phyloP scores from a whole-genome alignment of 345 rosid species.

The Erodium maritimum region DNA sequence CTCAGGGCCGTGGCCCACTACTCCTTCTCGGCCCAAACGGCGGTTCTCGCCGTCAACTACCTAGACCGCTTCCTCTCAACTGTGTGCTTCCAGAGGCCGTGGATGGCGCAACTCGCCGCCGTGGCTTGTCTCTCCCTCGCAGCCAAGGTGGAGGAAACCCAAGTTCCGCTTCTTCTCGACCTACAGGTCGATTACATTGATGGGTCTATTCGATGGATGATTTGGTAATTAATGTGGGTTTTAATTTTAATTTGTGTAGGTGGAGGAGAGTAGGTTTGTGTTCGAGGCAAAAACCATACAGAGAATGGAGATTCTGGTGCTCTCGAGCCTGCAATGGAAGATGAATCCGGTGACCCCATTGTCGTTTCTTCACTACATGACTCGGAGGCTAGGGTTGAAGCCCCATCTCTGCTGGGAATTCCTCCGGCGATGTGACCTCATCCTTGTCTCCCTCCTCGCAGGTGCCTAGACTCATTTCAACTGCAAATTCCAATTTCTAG shows the following conservation, averaged over 20 bases:
- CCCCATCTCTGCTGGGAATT: slow-evolving; percentile 33
- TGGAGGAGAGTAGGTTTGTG: slow-evolving; percentile 35
- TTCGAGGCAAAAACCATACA: slow-evolving; percentile 30
- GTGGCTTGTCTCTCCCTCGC: slow-evolving; percentile 69
- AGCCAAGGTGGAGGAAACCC: slow-evolving; percentile 32
- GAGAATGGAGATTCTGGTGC: slow-evolving; percentile 62
- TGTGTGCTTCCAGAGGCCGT: slow-evolving; percentile 29
- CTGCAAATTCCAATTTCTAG: too few relatives aligned
- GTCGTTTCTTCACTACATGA: slow-evolving; percentile 47
- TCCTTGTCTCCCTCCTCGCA: too few relatives aligned
- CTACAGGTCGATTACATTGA: slow-evolving; percentile 27
- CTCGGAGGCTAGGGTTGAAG: slow-evolving; percentile 48
- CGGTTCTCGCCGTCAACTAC: slow-evolving; percentile 56
- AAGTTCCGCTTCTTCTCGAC: slow-evolving; percentile 51
- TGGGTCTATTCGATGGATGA: background rate
- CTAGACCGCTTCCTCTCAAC: slow-evolving; percentile 49
- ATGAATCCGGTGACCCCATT: slow-evolving; percentile 67
- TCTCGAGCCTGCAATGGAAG: slow-evolving; percentile 60
- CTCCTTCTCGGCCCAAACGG: slow-evolving; percentile 44
- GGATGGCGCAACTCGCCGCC: slow-evolving; percentile 56
- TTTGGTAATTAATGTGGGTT: background rate
- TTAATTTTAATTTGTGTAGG: too few relatives aligned
- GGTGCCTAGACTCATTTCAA: too few relatives aligned
- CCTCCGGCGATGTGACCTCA: background rate
- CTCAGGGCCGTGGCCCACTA: slow-evolving; percentile 23